These are phyloP conservation scores for Naegleria fowleri DNA, from an alignment of 208 protist species.

Conservation along the genomic window DNA sequence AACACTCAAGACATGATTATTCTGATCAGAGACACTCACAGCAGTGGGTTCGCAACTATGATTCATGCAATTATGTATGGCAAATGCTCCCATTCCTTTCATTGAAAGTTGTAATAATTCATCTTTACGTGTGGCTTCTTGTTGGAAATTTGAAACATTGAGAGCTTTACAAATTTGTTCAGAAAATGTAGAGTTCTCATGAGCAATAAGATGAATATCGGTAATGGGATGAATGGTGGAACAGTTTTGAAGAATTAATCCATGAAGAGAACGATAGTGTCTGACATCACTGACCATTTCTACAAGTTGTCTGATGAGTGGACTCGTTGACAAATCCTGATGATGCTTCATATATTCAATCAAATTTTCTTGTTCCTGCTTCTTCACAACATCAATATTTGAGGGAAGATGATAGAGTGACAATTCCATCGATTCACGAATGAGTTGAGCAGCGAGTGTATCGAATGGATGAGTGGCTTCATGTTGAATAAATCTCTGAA, in stretches of 20 bases:
- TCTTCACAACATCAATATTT: too few species aligned
- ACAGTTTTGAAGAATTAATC: background rate
- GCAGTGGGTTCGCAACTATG: background rate
- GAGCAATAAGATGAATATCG: background rate
- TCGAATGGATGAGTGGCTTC: background rate
- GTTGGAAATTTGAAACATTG: background rate
- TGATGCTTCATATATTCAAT: background rate
- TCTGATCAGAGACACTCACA: background rate
- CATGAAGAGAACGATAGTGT: background rate
- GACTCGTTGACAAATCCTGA: background rate
- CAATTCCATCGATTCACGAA: background rate
- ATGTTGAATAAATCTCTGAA: background rate
- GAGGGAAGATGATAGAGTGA: too few species aligned
- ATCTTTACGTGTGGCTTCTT: background rate
- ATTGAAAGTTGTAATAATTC: background rate
- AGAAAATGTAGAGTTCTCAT: background rate
- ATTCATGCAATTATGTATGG: constrained; percentile 15
- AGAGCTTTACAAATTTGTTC: too few species aligned
- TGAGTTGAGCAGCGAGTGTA: background rate
- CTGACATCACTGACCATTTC: background rate
- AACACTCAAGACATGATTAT: background rate
- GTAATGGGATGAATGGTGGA: background rate
- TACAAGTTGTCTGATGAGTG: background rate
- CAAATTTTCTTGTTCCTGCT: background rate
- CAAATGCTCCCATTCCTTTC: background rate